phyloP scores from a whole-genome alignment of 441 rosid genomes.

The Hypseocharis bilobata region DNA sequence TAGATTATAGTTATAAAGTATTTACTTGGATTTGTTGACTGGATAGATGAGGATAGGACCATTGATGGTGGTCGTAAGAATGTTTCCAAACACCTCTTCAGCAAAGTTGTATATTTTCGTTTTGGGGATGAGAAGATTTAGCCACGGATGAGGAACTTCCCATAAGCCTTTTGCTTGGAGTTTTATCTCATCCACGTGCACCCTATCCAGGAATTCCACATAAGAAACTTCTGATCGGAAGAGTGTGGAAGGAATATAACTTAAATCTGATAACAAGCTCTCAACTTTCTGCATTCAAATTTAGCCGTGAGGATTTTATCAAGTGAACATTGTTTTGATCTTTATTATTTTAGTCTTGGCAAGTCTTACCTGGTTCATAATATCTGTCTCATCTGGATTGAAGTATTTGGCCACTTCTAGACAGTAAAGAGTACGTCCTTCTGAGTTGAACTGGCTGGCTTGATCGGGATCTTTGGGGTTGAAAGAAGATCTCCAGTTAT shows the following conservation, averaged over 20 bases:
- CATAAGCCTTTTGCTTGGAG: conserved; percentile 76
- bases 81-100: conserved; percentile 58
- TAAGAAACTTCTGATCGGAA: conserved; percentile 68
- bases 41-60: conserved; percentile 92
- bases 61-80: conserved; percentile 70
- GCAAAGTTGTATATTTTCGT: conserved; percentile 61
- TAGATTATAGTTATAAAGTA: neutral
- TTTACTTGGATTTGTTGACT: conserved; percentile 78
- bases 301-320: neutral
- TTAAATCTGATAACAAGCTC: conserved; percentile 40
- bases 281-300: neutral
- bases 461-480: conserved; percentile 52
- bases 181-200: conserved; percentile 70
- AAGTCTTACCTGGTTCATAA: conserved; percentile 37
- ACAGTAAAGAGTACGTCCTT: conserved; percentile 69
- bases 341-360: neutral
- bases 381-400: conserved; percentile 35
- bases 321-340: neutral
- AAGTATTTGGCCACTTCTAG: conserved; percentile 74
- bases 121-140: conserved; percentile 74
- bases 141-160: conserved; percentile 99
- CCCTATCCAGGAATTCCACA: conserved; percentile 75
- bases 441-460: conserved; percentile 67
- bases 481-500: conserved; percentile 78
- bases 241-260: conserved; percentile 60